phyloP scores from a whole-genome alignment of 176 grass and related monocot species.

The Secale cereale region DNA sequence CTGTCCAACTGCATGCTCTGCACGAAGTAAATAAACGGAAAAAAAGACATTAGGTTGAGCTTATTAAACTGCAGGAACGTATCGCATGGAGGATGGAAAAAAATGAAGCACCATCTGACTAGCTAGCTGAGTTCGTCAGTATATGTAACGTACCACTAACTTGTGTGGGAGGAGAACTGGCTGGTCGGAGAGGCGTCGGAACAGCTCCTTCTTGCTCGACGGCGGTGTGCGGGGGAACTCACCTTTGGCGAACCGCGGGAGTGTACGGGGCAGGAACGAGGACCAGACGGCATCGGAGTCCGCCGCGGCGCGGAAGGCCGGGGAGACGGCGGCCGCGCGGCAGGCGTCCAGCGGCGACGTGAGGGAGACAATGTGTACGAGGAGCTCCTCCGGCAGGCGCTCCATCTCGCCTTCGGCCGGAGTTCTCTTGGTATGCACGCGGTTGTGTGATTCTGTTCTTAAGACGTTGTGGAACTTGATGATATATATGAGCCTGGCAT shows the following conservation, averaged over 20 bases:
- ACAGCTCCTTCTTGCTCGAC: conserved; percentile 36
- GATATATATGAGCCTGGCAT: background rate
- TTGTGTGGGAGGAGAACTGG: conserved; percentile 35
- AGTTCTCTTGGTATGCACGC: background rate
- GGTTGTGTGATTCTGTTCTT: background rate
- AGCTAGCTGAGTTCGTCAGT: no score
- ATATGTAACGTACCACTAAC: conserved; percentile 19
- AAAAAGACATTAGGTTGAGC: background rate
- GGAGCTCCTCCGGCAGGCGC: background rate
- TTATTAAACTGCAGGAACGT: no score
- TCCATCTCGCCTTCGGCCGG: background rate
- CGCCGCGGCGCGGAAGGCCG: conserved; percentile 39
- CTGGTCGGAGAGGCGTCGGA: conserved; percentile 37
- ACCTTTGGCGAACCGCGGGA: conserved; percentile 10
- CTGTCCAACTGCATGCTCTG: conserved; percentile 55
- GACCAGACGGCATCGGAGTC: conserved; percentile 53
- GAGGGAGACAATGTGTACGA: background rate
- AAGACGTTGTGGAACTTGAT: background rate
- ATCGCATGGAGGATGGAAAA: no score
- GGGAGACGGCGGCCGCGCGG: no score
- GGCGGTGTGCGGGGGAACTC: conserved; percentile 13
- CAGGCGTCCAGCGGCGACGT: no score
- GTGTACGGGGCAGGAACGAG: conserved; percentile 40
- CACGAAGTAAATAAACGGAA: background rate
- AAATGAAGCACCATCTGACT: background rate